These are phyloP conservation scores for Sordariomycetes sp. DNA, from an alignment of 2,329 filamentous ascomycete species.

Conservation along the genomic window DNA sequence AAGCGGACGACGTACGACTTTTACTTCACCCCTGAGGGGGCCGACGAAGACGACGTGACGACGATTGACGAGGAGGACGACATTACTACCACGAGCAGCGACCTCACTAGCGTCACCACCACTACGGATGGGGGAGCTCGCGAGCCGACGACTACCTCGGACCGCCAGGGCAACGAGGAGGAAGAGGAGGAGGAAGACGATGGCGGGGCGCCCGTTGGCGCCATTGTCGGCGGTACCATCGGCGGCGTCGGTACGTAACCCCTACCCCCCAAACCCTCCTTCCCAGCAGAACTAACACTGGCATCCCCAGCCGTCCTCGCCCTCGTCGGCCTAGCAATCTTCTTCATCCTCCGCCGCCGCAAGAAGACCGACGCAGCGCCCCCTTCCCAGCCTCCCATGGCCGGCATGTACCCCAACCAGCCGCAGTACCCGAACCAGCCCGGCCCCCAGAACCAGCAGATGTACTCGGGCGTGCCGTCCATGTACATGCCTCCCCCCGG, in stretches of 20 bases:
- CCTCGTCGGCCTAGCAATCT: not conserved
- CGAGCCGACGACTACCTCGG: not conserved
- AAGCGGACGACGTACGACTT: slow-evolving; percentile 1
- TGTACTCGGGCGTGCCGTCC: slow-evolving; percentile 1
- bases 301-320: not conserved
- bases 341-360: slow-evolving; percentile 1
- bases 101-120: not conserved
- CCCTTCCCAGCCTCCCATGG: not conserved
- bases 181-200: not conserved
- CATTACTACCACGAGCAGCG: not conserved
- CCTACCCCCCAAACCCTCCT: not conserved
- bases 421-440: slow-evolving; percentile 1
- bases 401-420: not conserved
- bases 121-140: not conserved
- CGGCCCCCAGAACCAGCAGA: not conserved
- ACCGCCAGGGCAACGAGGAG: not conserved
- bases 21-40: not conserved
- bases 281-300: not conserved
- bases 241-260: slow-evolving; percentile 1
- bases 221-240: slow-evolving; percentile 3
- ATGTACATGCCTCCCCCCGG: slow-evolving; percentile 1
- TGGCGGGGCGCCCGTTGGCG: not conserved
- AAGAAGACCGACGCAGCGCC: not conserved
- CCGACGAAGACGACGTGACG: not conserved
- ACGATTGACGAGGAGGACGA: not conserved